Evolutionary conservation across 768 basidiomycete genomes (phyloP).

Genomic region (Lactarius vividus): DNA sequence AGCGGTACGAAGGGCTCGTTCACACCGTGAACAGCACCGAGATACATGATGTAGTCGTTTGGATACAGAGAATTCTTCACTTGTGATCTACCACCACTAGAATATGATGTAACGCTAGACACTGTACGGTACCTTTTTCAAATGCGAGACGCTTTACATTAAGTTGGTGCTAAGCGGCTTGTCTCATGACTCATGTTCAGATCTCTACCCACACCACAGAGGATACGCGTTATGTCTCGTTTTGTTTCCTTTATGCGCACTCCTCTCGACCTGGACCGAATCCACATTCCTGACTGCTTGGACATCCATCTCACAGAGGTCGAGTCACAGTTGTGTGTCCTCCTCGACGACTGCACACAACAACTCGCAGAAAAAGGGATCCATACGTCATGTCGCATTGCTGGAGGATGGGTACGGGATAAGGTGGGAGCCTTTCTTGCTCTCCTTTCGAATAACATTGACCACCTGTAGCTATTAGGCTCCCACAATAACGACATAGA

Average conservation of each 20-base stretch:
- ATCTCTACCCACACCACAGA: neutral
- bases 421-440: constrained; percentile 59
- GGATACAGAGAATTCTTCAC: constrained; percentile 30
- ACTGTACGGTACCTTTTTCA: neutral
- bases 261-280: constrained; percentile 30
- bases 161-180: neutral
- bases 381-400: constrained; percentile 76
- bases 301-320: constrained; percentile 58
- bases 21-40: constrained; percentile 39
- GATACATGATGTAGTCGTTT: constrained; percentile 36
- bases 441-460: constrained; percentile 5
- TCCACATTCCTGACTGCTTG: constrained; percentile 35
- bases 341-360: constrained; percentile 77
- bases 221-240: constrained; percentile 32
- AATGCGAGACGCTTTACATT: neutral
- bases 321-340: constrained; percentile 66
- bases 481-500: constrained; percentile 89
- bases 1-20: constrained; percentile 35
- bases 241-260: constrained; percentile 12
- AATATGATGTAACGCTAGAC: neutral
- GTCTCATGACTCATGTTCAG: constrained; percentile 5
- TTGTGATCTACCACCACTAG: neutral
- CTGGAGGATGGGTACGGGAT: constrained; percentile 98
- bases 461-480: constrained; percentile 62
- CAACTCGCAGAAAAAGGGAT: constrained; percentile 52